Percentiles rank a stretch among this genome's conserved stretches.
Evolutionary conservation across 1,139 yeast genomes (phyloP).

Genomic region (Taphrina betulina): DNA sequence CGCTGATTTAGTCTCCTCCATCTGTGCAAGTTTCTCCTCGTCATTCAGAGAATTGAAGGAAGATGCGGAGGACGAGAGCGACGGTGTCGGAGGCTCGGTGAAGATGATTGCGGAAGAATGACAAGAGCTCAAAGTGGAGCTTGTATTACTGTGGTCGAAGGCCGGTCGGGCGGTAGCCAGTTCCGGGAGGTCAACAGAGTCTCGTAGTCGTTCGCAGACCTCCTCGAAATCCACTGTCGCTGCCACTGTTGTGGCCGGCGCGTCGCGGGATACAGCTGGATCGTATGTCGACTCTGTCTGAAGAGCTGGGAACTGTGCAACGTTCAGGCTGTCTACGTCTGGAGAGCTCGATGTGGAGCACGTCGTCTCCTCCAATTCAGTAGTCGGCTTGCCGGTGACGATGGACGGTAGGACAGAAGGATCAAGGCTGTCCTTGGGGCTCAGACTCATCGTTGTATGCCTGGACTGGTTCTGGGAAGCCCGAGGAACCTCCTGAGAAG

Average conservation of each 20-base stretch:
- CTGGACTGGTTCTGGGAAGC: no score
- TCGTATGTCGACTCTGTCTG: no score
- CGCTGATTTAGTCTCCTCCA: conserved; percentile 4
- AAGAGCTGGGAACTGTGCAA: conserved; percentile 16
- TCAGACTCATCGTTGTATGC: no score
- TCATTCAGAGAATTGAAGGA: conserved; percentile 2
- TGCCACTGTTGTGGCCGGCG: no score
- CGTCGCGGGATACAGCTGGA: no score
- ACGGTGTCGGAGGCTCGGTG: conserved; percentile 13
- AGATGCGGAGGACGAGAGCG: conserved; percentile 10
- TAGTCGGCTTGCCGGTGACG: no score
- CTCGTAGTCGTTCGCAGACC: conserved; percentile 17
- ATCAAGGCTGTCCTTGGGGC: no score
- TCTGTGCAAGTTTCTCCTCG: conserved; percentile 2
- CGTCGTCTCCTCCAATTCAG: not conserved
- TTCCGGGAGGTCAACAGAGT: not conserved
- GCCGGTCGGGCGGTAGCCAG: conserved; percentile 2
- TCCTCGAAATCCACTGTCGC: conserved; percentile 12
- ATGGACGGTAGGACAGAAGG: no score
- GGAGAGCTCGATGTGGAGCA: not conserved
- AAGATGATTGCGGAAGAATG: not conserved
- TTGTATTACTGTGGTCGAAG: not conserved
- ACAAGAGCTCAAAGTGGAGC: conserved; percentile 1
- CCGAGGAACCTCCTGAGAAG: no score
- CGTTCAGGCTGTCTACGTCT: conserved; percentile 5